Evolutionary conservation across 345 rosid genomes (phyloP).

Genomic region (Luvunga scandens): DNA sequence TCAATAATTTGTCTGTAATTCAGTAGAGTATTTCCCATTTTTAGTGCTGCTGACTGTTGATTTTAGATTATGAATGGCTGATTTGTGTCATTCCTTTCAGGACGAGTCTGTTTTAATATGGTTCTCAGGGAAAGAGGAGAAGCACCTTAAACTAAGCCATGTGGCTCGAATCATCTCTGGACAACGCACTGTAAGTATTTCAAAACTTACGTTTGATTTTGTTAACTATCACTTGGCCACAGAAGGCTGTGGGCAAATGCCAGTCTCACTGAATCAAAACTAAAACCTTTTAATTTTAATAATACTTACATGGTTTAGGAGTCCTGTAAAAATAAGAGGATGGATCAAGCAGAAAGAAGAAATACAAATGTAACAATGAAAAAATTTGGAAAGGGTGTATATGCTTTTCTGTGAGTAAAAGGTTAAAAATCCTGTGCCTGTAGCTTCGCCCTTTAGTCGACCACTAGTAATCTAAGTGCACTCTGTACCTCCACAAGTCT

Average conservation of each 20-base stretch:
- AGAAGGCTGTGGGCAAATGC: neutral
- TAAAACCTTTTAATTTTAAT: neutral
- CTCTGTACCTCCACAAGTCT: neutral
- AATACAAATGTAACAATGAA: neutral
- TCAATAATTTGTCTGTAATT: neutral
- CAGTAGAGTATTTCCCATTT: neutral
- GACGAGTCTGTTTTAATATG: constrained; percentile 96
- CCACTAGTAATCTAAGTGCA: neutral
- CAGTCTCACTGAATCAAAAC: neutral
- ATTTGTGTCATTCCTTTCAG: constrained; percentile 49
- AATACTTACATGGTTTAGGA: neutral
- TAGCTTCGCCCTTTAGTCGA: neutral
- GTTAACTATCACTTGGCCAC: neutral
- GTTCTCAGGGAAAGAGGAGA: constrained; percentile 94
- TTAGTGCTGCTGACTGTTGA: neutral
- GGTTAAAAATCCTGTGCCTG: neutral
- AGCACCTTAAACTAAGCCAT: constrained; percentile 82
- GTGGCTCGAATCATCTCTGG: constrained; percentile 90
- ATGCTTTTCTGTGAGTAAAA: neutral
- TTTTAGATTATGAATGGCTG: neutral
- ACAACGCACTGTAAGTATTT: constrained; percentile 90
- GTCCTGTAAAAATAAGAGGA: neutral
- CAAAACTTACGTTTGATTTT: neutral
- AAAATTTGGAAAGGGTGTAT: neutral
- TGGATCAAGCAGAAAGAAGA: neutral